These are phyloP conservation scores for Corinectria fuckeliana DNA, from an alignment of 2,329 filamentous ascomycete species.

Conservation along the genomic window DNA sequence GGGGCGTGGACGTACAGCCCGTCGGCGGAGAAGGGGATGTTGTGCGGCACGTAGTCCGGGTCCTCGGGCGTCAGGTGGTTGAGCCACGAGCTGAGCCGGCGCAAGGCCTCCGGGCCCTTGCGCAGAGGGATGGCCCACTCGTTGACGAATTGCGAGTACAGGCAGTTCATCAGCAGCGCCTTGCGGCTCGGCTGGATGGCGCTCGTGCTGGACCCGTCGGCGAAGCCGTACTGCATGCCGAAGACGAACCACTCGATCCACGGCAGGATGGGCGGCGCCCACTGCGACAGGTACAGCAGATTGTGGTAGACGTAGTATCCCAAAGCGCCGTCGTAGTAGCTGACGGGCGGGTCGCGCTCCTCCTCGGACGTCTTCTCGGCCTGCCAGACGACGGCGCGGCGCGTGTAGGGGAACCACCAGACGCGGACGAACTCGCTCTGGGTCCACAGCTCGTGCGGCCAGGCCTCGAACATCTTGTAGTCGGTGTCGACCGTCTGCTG, in stretches of 20 bases:
- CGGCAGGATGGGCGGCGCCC: conserved; percentile 78
- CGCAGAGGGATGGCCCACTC: conserved; percentile 93
- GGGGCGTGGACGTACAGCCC: conserved; percentile 88
- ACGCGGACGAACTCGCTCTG: conserved; percentile 88
- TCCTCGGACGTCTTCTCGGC: conserved; percentile 78
- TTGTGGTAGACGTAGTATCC: conserved; percentile 94
- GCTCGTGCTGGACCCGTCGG: conserved; percentile 68
- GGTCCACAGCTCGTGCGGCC: conserved; percentile 80
- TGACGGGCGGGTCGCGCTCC: conserved; percentile 63
- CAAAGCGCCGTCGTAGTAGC: conserved; percentile 81
- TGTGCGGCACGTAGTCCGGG: conserved; percentile 65
- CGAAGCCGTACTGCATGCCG: conserved; percentile 96
- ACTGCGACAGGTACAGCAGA: conserved; percentile 80
- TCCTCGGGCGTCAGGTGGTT: conserved; percentile 68
- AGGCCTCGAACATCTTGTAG: conserved; percentile 70
- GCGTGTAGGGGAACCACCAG: conserved; percentile 97
- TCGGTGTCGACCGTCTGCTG: conserved; percentile 79
- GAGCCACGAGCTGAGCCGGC: conserved; percentile 85
- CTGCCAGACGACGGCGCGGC: conserved; percentile 86
- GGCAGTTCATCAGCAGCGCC: conserved; percentile 92
- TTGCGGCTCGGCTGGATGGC: conserved; percentile 81
- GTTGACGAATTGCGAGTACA: conserved; percentile 98
- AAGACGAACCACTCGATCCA: conserved; percentile 97
- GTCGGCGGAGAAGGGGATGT: conserved; percentile 81
- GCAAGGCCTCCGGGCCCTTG: conserved; percentile 86